Conservation (phyloP, 2,329 filamentous ascomycete genomes). For the Malbranchea cinnamomea region DNA sequence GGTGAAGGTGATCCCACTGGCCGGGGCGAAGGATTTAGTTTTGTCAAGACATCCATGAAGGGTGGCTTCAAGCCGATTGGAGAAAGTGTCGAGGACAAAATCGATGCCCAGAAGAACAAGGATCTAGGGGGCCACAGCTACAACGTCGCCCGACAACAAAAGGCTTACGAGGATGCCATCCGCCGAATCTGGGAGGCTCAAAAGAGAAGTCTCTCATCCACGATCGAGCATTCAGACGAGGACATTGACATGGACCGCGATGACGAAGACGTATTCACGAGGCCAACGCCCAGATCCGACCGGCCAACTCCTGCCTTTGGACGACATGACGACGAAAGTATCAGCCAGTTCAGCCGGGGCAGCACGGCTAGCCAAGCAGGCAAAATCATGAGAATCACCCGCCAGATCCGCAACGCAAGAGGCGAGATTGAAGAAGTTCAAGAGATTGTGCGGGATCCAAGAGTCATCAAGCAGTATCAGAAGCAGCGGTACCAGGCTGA, state of each 20-base stretch:
- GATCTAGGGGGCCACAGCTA: constrained; percentile 80
- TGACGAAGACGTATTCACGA: constrained; percentile 31
- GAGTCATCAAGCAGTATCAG: constrained; percentile 79
- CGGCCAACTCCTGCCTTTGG: constrained; percentile 38
- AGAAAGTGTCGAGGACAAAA: constrained; percentile 74
- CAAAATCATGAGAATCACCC: constrained; percentile 58
- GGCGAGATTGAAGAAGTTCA: constrained; percentile 47
- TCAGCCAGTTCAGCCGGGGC: constrained; percentile 61
- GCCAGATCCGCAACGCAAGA: constrained; percentile 48
- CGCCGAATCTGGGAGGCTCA: constrained; percentile 85
- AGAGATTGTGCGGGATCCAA: constrained; percentile 57
- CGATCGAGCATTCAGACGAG: constrained; percentile 57
- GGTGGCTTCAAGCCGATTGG: constrained; percentile 86
- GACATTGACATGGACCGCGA: constrained; percentile 48
- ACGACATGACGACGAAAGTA: constrained; percentile 56
- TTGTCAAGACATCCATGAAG: constrained; percentile 98
- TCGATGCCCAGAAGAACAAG: constrained; percentile 58
- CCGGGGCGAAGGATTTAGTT: constrained; percentile 85
- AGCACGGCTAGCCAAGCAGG: constrained; percentile 54
- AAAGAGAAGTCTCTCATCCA: constrained; percentile 59
- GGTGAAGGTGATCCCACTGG: constrained; percentile 91
- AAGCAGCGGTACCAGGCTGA: constrained; percentile 59
- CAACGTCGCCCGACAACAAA: constrained; percentile 89
- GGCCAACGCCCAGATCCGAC: constrained; percentile 52
- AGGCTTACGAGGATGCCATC: constrained; percentile 82